Base-by-base conservation (phyloP, 257 asterid genomes). In the Solanum sitiens region DNA sequence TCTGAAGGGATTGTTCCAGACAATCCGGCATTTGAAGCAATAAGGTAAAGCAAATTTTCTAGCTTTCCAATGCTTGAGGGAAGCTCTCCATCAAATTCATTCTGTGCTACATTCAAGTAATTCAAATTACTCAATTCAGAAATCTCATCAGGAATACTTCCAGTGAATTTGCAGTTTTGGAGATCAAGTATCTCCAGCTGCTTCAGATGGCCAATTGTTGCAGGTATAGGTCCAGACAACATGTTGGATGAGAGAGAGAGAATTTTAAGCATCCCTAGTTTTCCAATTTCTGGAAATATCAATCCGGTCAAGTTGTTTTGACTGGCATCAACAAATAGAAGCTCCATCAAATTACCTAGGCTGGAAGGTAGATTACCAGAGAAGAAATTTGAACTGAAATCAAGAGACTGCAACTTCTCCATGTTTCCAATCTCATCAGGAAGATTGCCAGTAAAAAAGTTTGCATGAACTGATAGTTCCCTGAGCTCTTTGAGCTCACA, bases 231-330 rank as follows among this genome's bases (percentile, higher is more conserved):
- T 53, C 96, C 98, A 23, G 87, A 87, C 21, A 95, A 47, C 37
- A 93, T 89, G 83, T 94, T 96, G 90, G 84, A 87, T 1, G 95
- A 80, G 87, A 96, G 92, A 89, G 92, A 95, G 25, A 96, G 94
- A 68, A 87, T 86, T 72, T 42, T 89, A 86, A 96, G 95, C 91
- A 12, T 90, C 85, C 30, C 68, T 56, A 93, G 44, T 27, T 89
- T 92, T 59, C 95, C 95, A n/a, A 96, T 93, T n/a, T 87, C 95
- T 6, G 76, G 89, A 79, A 80, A 89, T 23, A 94, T 2, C 68
- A 2, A 50, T 30, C 98, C 98, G 7, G 93, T 86, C 75, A 96
- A 87, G 53, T 89, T 91, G 94, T 96, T 96, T 63, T 87, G 83
- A 16, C 87, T 80, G 65, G 94, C 95, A 37, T 88, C 90, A 86